Conservation (phyloP, 1,139 yeast species). For the Torulaspora pretoriensis region DNA sequence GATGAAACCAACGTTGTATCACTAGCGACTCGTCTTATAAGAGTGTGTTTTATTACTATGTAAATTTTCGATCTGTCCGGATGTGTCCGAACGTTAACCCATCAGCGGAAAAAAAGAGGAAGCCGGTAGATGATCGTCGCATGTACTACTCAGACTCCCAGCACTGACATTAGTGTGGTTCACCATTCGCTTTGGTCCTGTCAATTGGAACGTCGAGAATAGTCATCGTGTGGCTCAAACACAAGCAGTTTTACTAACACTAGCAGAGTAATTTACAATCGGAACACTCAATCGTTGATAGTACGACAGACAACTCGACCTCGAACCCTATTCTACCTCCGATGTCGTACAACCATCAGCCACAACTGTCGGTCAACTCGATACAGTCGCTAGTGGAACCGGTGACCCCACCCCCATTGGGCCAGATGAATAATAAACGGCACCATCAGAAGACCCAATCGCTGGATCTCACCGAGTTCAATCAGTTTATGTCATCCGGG, state of each 20-base stretch:
- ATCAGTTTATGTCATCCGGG: slow-evolving; percentile 29
- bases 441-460: slow-evolving; percentile 36
- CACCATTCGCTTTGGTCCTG: background rate
- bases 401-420: slow-evolving; percentile 35
- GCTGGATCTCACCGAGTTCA: slow-evolving; percentile 33
- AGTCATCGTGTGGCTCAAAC: background rate
- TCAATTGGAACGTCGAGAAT: background rate
- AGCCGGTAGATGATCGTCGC: slow-evolving; percentile 4
- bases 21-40: background rate
- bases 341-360: slow-evolving; percentile 30
- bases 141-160: background rate
- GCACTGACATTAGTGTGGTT: background rate
- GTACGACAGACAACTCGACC: slow-evolving; percentile 6
- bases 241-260: slow-evolving; percentile 4
- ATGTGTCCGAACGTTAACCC: slow-evolving; percentile 4
- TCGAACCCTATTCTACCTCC: slow-evolving; percentile 5
- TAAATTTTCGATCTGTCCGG: slow-evolving; percentile 13
- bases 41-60: background rate
- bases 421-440: slow-evolving; percentile 33
- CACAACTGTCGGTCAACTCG: slow-evolving; percentile 39
- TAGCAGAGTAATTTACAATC: slow-evolving; percentile 11
- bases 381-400: slow-evolving; percentile 41
- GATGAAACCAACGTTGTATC: background rate
- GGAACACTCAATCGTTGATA: slow-evolving; percentile 15
- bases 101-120: slow-evolving; percentile 9